phyloP scores from a whole-genome alignment of 768 basidiomycete genomes.

The Polyporus arcularius region DNA sequence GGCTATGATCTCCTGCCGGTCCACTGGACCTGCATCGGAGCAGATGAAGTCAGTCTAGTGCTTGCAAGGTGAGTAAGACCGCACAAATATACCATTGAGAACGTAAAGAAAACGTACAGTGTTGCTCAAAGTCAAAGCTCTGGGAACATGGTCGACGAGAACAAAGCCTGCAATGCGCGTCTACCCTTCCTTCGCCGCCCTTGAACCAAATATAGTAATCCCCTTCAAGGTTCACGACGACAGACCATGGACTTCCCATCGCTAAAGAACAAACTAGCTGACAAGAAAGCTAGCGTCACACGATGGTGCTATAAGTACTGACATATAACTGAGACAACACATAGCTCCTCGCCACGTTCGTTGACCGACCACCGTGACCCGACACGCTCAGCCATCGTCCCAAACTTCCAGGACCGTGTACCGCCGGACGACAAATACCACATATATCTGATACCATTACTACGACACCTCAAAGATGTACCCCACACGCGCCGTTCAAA shows the following conservation, averaged over 20 bases:
- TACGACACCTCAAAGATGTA: background rate
- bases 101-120: background rate
- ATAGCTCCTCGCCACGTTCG: background rate
- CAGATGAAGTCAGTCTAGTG: no score
- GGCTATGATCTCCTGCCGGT: no score
- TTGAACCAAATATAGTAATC: slow-evolving; percentile 2
- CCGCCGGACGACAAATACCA: slow-evolving; percentile 1
- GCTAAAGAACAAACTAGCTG: slow-evolving; percentile 4
- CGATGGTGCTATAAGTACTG: background rate
- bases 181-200: background rate
- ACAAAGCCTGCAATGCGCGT: background rate
- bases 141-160: background rate
- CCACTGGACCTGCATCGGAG: no score
- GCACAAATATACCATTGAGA: no score
- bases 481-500: slow-evolving; percentile 10
- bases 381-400: background rate
- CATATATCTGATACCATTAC: slow-evolving; percentile 5
- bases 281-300: background rate
- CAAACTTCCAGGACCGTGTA: background rate
- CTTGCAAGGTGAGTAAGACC: no score
- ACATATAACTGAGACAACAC: no score
- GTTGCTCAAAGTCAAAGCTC: background rate
- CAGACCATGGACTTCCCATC: background rate
- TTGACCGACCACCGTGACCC: slow-evolving; percentile 9
- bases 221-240: background rate